Percentiles rank a stretch among this genome's conserved stretches.
These are phyloP conservation scores for Candida corydali DNA, from an alignment of 805 yeast genomes.

Conservation along the genomic window DNA sequence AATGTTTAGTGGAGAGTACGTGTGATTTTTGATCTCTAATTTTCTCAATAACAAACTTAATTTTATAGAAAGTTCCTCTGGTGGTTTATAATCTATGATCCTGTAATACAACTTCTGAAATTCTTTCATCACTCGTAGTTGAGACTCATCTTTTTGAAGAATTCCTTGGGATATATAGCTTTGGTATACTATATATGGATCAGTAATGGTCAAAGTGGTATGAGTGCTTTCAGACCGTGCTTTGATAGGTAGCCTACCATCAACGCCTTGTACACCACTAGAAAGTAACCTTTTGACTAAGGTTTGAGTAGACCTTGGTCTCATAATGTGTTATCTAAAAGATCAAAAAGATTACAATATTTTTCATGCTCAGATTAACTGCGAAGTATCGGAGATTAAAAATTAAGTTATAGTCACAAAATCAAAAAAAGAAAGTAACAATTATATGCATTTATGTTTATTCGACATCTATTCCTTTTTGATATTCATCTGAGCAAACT, in stretches of 20 bases:
- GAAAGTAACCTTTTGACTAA: constrained; percentile 9
- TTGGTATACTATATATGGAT: constrained; percentile 57
- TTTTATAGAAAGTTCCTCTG: constrained; percentile 41
- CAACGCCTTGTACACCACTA: constrained; percentile 35
- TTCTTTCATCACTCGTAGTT: constrained; percentile 57
- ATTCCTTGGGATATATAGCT: constrained; percentile 49
- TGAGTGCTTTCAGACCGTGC: not conserved
- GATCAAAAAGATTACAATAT: not conserved
- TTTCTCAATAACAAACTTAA: constrained; percentile 37
- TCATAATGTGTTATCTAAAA: not conserved
- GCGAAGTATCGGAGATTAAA: constrained; percentile 2
- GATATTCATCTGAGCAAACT: constrained; percentile 35
- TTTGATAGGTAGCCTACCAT: constrained; percentile 28
- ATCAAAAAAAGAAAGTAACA: not conserved
- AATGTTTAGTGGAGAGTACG: constrained; percentile 16
- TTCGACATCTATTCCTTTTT: not conserved
- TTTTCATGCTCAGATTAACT: too few species aligned
- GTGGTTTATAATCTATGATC: constrained; percentile 57
- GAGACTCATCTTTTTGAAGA: constrained; percentile 53
- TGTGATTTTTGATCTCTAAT: constrained; percentile 30
- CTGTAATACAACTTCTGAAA: constrained; percentile 57
- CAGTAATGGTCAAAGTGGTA: constrained; percentile 45
- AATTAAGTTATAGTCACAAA: not conserved
- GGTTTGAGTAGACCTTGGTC: too few species aligned
- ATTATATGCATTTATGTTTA: not conserved